These are phyloP conservation scores for Infundibulicybe gibba DNA, from an alignment of 768 basidiomycete species.

Conservation along the genomic window DNA sequence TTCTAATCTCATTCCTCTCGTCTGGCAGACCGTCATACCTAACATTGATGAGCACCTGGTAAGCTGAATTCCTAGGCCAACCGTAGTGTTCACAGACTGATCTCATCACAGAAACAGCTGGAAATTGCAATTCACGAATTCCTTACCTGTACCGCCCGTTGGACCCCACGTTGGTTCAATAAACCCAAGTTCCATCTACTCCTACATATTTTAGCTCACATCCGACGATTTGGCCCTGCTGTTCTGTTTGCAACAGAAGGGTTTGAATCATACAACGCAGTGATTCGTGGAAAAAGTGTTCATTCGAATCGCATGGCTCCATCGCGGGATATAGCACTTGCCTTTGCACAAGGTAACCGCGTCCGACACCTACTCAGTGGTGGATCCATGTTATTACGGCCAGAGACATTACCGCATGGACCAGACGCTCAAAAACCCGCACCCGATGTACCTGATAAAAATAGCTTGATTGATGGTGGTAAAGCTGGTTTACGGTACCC, in stretches of 20 bases:
- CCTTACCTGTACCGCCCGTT: constrained; percentile 22
- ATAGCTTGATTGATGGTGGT: no score
- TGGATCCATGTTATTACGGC: neutral
- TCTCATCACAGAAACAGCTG: constrained; percentile 11
- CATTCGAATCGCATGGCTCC: constrained; percentile 30
- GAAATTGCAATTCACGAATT: constrained; percentile 28
- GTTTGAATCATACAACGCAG: constrained; percentile 38
- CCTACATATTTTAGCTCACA: constrained; percentile 29
- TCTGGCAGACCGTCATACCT: constrained; percentile 36
- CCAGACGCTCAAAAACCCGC: neutral
- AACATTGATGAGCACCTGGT: constrained; percentile 30
- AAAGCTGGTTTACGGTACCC: neutral
- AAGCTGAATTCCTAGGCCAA: no score
- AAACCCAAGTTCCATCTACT: constrained; percentile 43
- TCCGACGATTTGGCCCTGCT: constrained; percentile 35
- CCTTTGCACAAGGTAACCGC: constrained; percentile 19
- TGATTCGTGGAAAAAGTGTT: constrained; percentile 27
- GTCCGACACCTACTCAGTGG: constrained; percentile 21
- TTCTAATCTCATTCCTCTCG: constrained; percentile 24
- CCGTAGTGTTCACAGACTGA: no score
- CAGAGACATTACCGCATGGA: no score
- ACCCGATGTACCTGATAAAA: no score
- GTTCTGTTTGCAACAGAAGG: constrained; percentile 38
- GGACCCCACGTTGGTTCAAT: constrained; percentile 31
- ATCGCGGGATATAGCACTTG: constrained; percentile 23